Evolutionary conservation across 495 filamentous ascomycete genomes (phyloP), one percentile per base, ranked within the genome.

Genomic region (Aspergillus saccharolyticus): DNA sequence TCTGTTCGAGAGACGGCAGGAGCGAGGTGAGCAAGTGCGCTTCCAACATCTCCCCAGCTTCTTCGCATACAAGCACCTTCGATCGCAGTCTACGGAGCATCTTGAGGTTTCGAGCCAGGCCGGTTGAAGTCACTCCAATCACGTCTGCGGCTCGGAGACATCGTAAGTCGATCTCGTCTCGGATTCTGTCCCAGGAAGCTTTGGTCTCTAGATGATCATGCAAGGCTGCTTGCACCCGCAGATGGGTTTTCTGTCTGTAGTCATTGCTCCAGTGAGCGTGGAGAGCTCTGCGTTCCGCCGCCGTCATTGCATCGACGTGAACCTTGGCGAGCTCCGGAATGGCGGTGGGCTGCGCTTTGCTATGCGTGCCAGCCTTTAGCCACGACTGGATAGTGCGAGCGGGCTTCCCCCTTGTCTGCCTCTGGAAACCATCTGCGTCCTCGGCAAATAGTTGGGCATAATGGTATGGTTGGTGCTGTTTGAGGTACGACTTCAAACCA

Each of bases 21-120:
- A 95, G 63, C 1, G 87, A 82, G 0, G 86, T 82, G 8, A 93
- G 71, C 0, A 84, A 70, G 65, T 92, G 88, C 0, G 85, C 77
- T 61, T 92, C 88, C 22, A 91, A 69, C 0, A 93, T 86, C 59
- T 92, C 88, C 1, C 82, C 89, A 3, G 89, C 89, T 63, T 94
- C 89, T 70, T 93, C 89, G 59, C 83, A 86, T 4, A 93, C 44
- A 52, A 95, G 59, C 1, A 90, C 84, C 64, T 93, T 93, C 28
- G 78, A 74, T 21, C 70, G 63, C 3, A 93, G 54, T 16, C 77
- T 75, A 30, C 78, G 77, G 1, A 96, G 79, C 49, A 88, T 67
- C 2, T 81, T 70, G 0, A 90, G 63, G 46, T 88, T 85, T 15
- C 78, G 74, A 9, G 89, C 89, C 4, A 94, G 70, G 0, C 90